These are phyloP conservation scores for Jatropha multifida DNA, from an alignment of 441 rosid species.

Conservation along the genomic window DNA sequence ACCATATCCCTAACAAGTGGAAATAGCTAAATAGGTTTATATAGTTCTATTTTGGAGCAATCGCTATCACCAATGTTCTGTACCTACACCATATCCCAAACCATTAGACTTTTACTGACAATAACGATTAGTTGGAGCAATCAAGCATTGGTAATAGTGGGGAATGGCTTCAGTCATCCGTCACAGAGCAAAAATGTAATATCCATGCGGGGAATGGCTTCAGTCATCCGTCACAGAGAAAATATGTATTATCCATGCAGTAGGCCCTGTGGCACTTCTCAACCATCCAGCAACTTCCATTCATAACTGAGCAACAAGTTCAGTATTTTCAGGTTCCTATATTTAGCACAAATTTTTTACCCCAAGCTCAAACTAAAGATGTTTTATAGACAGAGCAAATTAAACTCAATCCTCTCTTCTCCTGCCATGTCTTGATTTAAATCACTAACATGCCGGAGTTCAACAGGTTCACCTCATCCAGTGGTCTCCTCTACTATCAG, in stretches of 20 bases:
- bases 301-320: neutral
- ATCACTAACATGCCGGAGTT: neutral
- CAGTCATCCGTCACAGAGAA: neutral
- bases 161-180: neutral
- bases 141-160: neutral
- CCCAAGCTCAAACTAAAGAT: neutral
- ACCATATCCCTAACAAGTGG: neutral
- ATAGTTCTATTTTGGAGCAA: neutral
- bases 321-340: neutral
- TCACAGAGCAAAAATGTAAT: neutral
- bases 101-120: neutral
- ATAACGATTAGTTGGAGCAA: neutral
- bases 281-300: neutral
- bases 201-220: neutral
- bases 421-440: conserved; percentile 7
- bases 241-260: neutral
- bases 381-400: neutral
- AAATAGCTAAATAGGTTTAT: neutral
- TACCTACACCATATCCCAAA: neutral
- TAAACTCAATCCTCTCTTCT: neutral
- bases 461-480: neutral
- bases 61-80: neutral
- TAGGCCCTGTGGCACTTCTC: neutral
- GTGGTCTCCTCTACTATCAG: conserved; percentile 4
- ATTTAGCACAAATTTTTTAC: neutral